Conservation (phyloP, 129 eudicot species). For the Solidago caesia region DNA sequence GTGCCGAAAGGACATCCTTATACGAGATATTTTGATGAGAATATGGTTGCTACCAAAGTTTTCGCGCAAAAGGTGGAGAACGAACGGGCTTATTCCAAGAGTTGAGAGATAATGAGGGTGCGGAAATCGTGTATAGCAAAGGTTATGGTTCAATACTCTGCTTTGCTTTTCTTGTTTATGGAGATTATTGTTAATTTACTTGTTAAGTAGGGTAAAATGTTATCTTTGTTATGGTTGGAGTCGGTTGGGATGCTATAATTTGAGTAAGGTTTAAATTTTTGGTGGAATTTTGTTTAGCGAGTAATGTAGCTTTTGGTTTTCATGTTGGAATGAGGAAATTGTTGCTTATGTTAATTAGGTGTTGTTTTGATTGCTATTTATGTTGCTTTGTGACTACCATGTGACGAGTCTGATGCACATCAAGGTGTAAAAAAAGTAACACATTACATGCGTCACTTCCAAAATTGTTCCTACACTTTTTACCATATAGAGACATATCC, state of each 20-base stretch:
- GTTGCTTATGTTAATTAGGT: slow-evolving; percentile 10
- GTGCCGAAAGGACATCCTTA: slow-evolving; percentile 94
- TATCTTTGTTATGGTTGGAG: slow-evolving; percentile 10
- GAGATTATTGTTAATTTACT: slow-evolving; percentile 10
- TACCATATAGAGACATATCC: too few relatives aligned
- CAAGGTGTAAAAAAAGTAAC: too few relatives aligned
- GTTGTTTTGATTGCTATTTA: not conserved
- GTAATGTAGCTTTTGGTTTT: not conserved
- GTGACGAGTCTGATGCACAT: too few relatives aligned
- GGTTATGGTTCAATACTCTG: slow-evolving; percentile 32
- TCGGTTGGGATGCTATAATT: slow-evolving; percentile 12
- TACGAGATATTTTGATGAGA: slow-evolving; percentile 67
- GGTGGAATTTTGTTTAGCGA: slow-evolving; percentile 18
- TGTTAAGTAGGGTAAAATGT: slow-evolving; percentile 21
- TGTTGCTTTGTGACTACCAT: not conserved
- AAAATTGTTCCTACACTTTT: too few relatives aligned
- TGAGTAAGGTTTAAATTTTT: slow-evolving; percentile 17
- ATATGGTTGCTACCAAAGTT: slow-evolving; percentile 72
- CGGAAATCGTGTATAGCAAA: slow-evolving; percentile 26
- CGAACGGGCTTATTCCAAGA: slow-evolving; percentile 50
- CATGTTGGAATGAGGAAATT: not conserved
- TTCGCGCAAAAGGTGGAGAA: slow-evolving; percentile 73
- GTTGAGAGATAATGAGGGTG: slow-evolving; percentile 27
- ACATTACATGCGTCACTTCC: too few relatives aligned
- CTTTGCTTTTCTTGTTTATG: slow-evolving; percentile 20